Evolutionary conservation across 2,329 filamentous ascomycete genomes (phyloP), one percentile per base, ranked within the genome.

Genomic region (Aspergillus pseudoviridinutans): DNA sequence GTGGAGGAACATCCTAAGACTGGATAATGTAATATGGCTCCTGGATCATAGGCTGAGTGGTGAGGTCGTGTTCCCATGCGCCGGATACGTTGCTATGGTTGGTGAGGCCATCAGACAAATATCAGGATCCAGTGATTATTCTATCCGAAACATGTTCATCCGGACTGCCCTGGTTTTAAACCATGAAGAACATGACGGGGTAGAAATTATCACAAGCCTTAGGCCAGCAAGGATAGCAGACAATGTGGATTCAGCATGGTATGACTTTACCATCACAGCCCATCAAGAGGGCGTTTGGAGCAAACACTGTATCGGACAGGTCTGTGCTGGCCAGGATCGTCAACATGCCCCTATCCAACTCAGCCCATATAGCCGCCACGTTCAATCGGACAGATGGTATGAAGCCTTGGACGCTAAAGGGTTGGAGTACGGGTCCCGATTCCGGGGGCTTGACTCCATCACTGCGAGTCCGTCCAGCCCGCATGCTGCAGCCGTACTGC

Each of bases 21-120:
- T 71, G 3, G 66, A 66, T 12, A 67, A 74, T 50, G 56, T 71
- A 0, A 67, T 71, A 1, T 77, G 74, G 75, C 53, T 78, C 6
- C 56, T 56, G 2, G 71, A 74, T 38, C 75, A 78, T 53, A 54
- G 57, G 4, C 62, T 75, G 9, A 60, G 67, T 24, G 61, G 61
- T 0, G 57, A 64, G 10, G 55, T 70, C 9, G 61, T 76, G 0
- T 75, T 73, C 54, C 73, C 74, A 1, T 68, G 56, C 9, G 68
- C 73, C 1, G 73, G 66, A 7, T 75, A 73, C 51, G 58, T 75
- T 9, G 56, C 65, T 22, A 72, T 73, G 66, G 72, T 66, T 3
- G 62, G 65, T 4, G 73, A 77, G 59, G 73, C 71, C 32, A 20
- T 20, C n/a, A 5, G 9, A 7, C 42, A 44, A 3, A 20, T 24